phyloP scores from a whole-genome alignment of 2,329 filamentous ascomycete genomes.

The Aspergillus brasiliensis region DNA sequence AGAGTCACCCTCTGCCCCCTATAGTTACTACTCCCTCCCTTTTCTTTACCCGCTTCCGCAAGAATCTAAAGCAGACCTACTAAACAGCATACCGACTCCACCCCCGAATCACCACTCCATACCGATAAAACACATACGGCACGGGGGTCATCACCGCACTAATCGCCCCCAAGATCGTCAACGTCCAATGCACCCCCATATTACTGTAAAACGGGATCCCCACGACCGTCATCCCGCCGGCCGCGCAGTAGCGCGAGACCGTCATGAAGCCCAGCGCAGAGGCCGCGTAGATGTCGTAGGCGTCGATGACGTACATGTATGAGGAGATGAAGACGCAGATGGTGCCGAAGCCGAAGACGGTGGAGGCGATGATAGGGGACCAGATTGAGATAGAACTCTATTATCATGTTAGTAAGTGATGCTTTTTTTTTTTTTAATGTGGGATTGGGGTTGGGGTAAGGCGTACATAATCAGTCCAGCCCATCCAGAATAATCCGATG shows the following conservation, averaged over 20 bases:
- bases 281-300: constrained; percentile 57
- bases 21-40: too few relatives aligned
- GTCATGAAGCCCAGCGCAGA: constrained; percentile 50
- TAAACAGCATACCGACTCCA: constrained; percentile 21
- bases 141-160: constrained; percentile 45
- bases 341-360: constrained; percentile 56
- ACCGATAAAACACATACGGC: constrained; percentile 40
- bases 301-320: constrained; percentile 62
- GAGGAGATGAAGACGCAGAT: constrained; percentile 54
- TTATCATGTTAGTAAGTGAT: constrained; percentile 28
- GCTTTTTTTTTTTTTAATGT: too few relatives aligned
- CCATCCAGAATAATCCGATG: constrained; percentile 61
- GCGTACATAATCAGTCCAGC: constrained; percentile 50
- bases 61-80: not conserved
- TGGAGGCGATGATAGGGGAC: constrained; percentile 54
- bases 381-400: constrained; percentile 50
- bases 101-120: constrained; percentile 23
- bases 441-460: not conserved
- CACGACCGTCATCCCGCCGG: constrained; percentile 43
- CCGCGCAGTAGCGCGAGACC: constrained; percentile 44
- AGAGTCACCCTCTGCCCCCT: too few relatives aligned
- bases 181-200: constrained; percentile 46
- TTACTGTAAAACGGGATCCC: constrained; percentile 44
- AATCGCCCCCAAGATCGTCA: constrained; percentile 46
- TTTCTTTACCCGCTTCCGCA: too few relatives aligned